Evolutionary conservation across 192 early-diverging fungal species (phyloP).

Genomic region (Gaertneriomyces sp.): DNA sequence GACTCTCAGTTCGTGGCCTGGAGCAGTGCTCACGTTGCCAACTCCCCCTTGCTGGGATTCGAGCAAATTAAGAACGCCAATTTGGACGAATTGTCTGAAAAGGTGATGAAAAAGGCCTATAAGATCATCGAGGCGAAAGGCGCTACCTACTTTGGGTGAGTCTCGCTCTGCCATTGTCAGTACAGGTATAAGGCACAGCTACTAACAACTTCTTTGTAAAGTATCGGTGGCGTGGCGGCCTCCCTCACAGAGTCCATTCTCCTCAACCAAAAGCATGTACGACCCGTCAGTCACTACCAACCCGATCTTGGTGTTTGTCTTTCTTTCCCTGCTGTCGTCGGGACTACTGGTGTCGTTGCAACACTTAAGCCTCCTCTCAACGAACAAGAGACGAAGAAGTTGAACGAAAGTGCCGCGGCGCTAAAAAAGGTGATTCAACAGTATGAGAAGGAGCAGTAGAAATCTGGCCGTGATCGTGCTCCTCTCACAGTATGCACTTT

Average conservation of each 20-base stretch:
- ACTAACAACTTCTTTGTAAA: neutral
- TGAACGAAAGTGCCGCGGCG: neutral
- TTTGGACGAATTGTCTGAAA: slow-evolving; percentile 48
- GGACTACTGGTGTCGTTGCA: slow-evolving; percentile 64
- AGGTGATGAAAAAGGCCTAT: slow-evolving; percentile 71
- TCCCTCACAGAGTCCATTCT: slow-evolving; percentile 64
- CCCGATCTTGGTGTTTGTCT: slow-evolving; percentile 60
- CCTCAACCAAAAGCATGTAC: slow-evolving; percentile 65
- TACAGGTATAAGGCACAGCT: neutral
- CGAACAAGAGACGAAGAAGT: slow-evolving; percentile 43
- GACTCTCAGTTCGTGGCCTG: slow-evolving; percentile 83
- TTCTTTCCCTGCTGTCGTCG: slow-evolving; percentile 76
- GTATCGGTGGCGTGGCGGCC: slow-evolving; percentile 77
- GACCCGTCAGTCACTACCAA: slow-evolving; percentile 68
- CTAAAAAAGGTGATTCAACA: slow-evolving; percentile 4
- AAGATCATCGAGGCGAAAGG: slow-evolving; percentile 84
- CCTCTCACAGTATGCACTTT: too few species aligned
- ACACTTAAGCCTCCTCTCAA: slow-evolving; percentile 66
- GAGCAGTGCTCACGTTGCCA: slow-evolving; percentile 68
- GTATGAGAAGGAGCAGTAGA: neutral
- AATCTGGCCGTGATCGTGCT: too few species aligned
- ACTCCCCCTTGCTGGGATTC: slow-evolving; percentile 62
- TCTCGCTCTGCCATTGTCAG: neutral
- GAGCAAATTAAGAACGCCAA: slow-evolving; percentile 60
- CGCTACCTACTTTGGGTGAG: slow-evolving; percentile 66